Percentiles rank a stretch among this genome's conserved stretches.
phyloP scores from a whole-genome alignment of 2,329 filamentous ascomycete genomes.

The Stagonosporopsis chrysanthemi region DNA sequence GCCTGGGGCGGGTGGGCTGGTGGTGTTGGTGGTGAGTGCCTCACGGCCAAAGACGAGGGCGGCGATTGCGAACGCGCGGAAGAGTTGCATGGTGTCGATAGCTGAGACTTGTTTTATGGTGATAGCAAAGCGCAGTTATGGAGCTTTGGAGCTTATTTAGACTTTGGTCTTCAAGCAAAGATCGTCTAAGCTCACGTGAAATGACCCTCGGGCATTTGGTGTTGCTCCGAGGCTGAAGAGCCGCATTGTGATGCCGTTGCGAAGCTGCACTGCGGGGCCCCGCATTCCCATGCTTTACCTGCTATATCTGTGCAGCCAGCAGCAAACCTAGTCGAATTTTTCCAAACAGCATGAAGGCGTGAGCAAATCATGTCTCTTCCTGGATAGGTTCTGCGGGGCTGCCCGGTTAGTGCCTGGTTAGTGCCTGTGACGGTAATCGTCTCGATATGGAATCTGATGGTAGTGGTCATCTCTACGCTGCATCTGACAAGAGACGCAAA shows the following conservation, averaged over 20 bases:
- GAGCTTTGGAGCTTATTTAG: neutral
- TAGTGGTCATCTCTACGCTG: no score
- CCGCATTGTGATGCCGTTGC: neutral
- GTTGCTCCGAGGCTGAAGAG: neutral
- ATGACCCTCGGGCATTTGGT: neutral
- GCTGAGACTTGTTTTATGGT: neutral
- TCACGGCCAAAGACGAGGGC: neutral
- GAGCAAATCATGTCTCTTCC: neutral
- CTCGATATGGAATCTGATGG: no score
- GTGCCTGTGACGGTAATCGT: no score
- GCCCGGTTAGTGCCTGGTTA: no score
- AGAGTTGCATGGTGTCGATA: neutral
- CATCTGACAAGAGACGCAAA: no score
- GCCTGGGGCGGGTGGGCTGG: constrained; percentile 17
- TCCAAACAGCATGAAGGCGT: no score
- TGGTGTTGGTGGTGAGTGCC: neutral
- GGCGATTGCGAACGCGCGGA: neutral
- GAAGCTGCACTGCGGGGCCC: neutral
- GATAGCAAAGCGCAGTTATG: neutral
- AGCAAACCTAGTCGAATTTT: neutral
- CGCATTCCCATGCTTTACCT: neutral
- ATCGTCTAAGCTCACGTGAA: neutral
- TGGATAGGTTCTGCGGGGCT: neutral
- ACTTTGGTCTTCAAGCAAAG: neutral
- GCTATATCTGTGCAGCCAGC: neutral